A percentile compares a stretch with the other conserved stretches of the same genome.
Conservation (phyloP, 1,284 basidiomycete genomes). For the Leccinum griseonigrum region DNA sequence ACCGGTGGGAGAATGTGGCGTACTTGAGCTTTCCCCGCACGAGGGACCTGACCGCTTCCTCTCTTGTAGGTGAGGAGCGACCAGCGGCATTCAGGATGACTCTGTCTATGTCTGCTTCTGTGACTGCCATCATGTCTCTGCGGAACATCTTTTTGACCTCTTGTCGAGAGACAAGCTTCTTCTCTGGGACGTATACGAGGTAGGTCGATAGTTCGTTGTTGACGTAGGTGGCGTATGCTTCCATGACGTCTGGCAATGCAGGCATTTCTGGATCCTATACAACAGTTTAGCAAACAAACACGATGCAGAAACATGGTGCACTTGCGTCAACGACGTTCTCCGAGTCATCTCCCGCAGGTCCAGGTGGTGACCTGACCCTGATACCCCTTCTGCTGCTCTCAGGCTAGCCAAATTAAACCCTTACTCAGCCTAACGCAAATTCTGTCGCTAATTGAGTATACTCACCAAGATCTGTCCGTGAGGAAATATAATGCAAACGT, state of each 20-base stretch:
- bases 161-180: constrained; percentile 29
- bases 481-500: constrained; percentile 28
- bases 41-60: constrained; percentile 27
- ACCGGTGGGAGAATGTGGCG: constrained; percentile 54
- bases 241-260: constrained; percentile 27
- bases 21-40: constrained; percentile 52
- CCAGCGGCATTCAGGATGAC: constrained; percentile 34
- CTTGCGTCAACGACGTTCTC: constrained; percentile 15
- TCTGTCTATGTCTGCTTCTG: constrained; percentile 26
- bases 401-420: constrained; percentile 14
- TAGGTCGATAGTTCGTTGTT: constrained; percentile 33
- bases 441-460: background rate
- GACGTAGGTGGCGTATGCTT: constrained; percentile 18
- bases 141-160: constrained; percentile 32
- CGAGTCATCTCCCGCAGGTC: constrained; percentile 9
- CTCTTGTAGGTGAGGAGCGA: constrained; percentile 40
- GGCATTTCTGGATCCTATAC: constrained; percentile 18
- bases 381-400: constrained; percentile 29
- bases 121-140: constrained; percentile 23
- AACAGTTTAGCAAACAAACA: constrained; percentile 5
- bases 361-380: constrained; percentile 25
- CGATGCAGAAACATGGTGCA: background rate
- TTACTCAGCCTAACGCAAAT: background rate
- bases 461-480: constrained; percentile 32
- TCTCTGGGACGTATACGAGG: constrained; percentile 29